Conservation (phyloP, 108 stramenopile genomes). For the Poteriospumella lacustris region DNA sequence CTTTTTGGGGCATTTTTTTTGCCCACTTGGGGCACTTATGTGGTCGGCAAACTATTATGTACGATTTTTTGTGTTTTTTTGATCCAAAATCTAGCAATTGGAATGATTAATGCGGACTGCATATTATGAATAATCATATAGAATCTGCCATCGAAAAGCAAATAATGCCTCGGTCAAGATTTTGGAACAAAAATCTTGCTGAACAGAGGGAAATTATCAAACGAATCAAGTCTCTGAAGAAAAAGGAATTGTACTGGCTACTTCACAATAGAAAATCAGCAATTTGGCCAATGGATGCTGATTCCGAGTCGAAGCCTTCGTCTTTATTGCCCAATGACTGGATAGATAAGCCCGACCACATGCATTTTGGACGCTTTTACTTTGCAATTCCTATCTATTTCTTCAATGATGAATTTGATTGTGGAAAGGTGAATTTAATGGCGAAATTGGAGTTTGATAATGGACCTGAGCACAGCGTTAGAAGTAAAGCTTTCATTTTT, state of each 20-base stretch:
- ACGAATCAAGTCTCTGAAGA: neutral
- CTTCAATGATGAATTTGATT: constrained; percentile 9
- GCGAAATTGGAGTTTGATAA: neutral
- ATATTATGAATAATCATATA: neutral
- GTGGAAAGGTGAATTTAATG: constrained; percentile 3
- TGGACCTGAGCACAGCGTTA: constrained; percentile 2
- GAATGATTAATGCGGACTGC: neutral
- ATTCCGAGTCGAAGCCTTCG: neutral
- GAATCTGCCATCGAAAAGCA: neutral
- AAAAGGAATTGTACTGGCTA: neutral
- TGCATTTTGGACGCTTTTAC: neutral
- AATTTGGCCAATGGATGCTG: neutral
- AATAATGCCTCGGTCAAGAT: neutral
- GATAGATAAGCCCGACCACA: neutral
- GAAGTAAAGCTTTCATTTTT: constrained; percentile 9
- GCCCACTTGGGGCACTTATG: neutral
- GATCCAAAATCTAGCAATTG: neutral
- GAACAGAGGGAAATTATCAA: neutral
- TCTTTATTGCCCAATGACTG: constrained; percentile 2
- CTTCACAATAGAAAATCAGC: neutral
- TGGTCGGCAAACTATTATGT: neutral
- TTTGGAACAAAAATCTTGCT: constrained; percentile 3
- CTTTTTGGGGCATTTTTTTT: no score
- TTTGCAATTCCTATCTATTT: neutral
- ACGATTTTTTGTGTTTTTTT: constrained; percentile 3